Percentiles rank a stretch among this genome's conserved stretches.
These are phyloP conservation scores for Gardenia jasminoides DNA, from an alignment of 257 asterid genomes.

Conservation along the genomic window DNA sequence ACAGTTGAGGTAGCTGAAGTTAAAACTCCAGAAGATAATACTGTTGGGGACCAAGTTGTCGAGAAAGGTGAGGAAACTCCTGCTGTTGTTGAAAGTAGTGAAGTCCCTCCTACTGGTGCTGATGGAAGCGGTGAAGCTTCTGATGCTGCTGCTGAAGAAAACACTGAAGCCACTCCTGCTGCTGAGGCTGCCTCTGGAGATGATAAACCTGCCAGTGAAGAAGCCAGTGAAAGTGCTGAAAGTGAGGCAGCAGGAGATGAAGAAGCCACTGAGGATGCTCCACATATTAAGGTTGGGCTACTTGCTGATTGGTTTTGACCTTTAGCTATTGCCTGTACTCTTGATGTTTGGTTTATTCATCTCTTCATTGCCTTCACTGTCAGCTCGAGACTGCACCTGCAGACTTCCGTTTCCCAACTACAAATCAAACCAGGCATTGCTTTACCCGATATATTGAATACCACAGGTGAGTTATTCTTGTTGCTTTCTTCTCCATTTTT, in stretches of 20 bases:
- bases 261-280: constrained; percentile 58
- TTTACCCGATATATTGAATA: constrained; percentile 90
- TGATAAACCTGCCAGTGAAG: constrained; percentile 31
- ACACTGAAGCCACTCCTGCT: constrained; percentile 43
- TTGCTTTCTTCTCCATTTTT: neutral
- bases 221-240: constrained; percentile 44
- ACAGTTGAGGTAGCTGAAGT: constrained; percentile 38
- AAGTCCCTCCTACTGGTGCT: constrained; percentile 30
- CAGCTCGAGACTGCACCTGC: constrained; percentile 99
- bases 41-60: constrained; percentile 38
- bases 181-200: constrained; percentile 36
- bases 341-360: constrained; percentile 19
- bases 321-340: neutral
- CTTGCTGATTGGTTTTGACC: neutral
- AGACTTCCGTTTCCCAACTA: constrained; percentile 94
- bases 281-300: constrained; percentile 62
- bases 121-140: constrained; percentile 46
- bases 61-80: constrained; percentile 43
- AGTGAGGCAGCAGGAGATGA: constrained; percentile 43
- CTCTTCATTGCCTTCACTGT: neutral
- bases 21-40: constrained; percentile 33
- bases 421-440: constrained; percentile 96
- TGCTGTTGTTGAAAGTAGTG: constrained; percentile 44
- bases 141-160: constrained; percentile 38
- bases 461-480: constrained; percentile 56